Conservation (phyloP, 768 basidiomycete genomes). For the Suillus fuscotomentosus region DNA sequence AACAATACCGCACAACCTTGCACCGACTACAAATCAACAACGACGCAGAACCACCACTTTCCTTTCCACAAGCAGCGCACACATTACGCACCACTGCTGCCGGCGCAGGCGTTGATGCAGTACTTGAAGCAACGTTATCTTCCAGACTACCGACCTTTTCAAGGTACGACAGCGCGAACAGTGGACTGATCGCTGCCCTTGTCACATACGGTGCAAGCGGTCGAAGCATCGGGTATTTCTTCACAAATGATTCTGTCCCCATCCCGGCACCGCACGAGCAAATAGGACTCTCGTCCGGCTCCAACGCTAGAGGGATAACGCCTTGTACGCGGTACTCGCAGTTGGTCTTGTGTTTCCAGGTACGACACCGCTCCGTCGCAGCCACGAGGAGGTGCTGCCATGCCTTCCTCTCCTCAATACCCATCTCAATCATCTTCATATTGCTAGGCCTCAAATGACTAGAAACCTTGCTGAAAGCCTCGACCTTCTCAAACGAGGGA, state of each 20-base stretch:
- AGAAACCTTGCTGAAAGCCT: background rate
- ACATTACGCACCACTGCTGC: background rate
- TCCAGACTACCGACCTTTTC: slow-evolving; percentile 33
- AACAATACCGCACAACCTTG: slow-evolving; percentile 42
- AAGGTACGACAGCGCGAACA: slow-evolving; percentile 52
- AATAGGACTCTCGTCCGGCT: slow-evolving; percentile 39
- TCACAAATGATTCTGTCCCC: slow-evolving; percentile 37
- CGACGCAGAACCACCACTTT: slow-evolving; percentile 24
- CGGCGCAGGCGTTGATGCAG: background rate
- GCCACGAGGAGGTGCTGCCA: slow-evolving; percentile 55
- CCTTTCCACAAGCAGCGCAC: slow-evolving; percentile 23
- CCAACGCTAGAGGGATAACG: slow-evolving; percentile 36
- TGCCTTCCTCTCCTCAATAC: slow-evolving; percentile 35
- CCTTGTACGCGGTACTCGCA: slow-evolving; percentile 46
- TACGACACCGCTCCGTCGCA: slow-evolving; percentile 51
- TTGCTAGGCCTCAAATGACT: background rate
- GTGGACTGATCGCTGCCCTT: slow-evolving; percentile 49
- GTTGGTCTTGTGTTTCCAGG: slow-evolving; percentile 43
- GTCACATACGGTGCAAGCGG: slow-evolving; percentile 43
- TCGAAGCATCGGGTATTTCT: slow-evolving; percentile 31
- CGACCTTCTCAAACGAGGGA: background rate
- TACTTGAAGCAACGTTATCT: background rate
- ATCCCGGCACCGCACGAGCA: slow-evolving; percentile 56
- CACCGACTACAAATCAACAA: slow-evolving; percentile 38
- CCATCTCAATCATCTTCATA: slow-evolving; percentile 4